Evolutionary conservation across 768 basidiomycete species (phyloP).

Genomic region (Macrolepiota dolichaula): DNA sequence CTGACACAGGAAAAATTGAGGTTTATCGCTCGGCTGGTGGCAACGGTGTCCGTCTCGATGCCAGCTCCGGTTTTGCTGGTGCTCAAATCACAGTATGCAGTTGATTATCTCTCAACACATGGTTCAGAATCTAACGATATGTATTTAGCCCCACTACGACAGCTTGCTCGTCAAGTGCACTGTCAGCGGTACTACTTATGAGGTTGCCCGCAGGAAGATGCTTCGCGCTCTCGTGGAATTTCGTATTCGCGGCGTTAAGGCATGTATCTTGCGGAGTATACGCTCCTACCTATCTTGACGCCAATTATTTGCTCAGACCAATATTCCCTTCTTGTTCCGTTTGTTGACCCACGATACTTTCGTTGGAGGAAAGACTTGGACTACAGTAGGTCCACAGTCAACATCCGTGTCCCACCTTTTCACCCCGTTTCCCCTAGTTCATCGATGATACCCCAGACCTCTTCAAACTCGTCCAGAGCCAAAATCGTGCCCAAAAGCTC

Average conservation of each 20-base stretch:
- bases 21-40: conserved; percentile 99
- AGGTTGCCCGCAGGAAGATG: conserved; percentile 99
- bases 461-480: conserved; percentile 96
- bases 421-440: conserved; percentile 51
- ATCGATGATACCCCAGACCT: conserved; percentile 99
- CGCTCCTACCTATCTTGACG: background rate
- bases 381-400: conserved; percentile 44
- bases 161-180: conserved; percentile 95
- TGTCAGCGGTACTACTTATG: conserved; percentile 95
- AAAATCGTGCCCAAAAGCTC: conserved; percentile 97
- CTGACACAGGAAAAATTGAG: conserved; percentile 98
- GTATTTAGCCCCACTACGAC: conserved; percentile 88
- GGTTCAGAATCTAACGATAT: background rate
- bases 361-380: conserved; percentile 97
- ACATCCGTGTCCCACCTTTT: background rate
- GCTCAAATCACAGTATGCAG: conserved; percentile 90
- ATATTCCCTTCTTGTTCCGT: conserved; percentile 99
- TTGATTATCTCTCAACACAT: background rate
- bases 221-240: conserved; percentile 99
- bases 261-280: conserved; percentile 19
- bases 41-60: conserved; percentile 96
- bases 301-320: conserved; percentile 60
- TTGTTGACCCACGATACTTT: conserved; percentile 95
- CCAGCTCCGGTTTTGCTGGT: conserved; percentile 96
- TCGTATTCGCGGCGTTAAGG: conserved; percentile 98